Evolutionary conservation across 345 rosid species (phyloP).

Genomic region (Psidium guajava): DNA sequence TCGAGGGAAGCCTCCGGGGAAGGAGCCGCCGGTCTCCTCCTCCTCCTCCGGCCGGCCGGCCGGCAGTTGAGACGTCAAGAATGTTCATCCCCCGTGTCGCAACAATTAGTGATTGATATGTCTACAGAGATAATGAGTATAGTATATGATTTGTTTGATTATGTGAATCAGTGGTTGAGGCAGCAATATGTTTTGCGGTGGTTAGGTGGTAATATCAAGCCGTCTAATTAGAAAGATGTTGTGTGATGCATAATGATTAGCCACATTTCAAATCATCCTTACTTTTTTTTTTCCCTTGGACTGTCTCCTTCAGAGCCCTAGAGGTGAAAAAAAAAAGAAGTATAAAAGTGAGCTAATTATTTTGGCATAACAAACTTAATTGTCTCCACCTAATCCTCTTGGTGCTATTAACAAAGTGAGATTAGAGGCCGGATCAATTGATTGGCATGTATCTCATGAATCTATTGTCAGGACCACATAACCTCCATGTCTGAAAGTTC

Average conservation of each 20-base stretch:
- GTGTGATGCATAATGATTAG: background rate
- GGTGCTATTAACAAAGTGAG: background rate
- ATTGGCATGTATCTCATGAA: background rate
- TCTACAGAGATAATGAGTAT: background rate
- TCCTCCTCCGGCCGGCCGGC: background rate
- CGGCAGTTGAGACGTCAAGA: background rate
- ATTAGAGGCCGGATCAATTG: background rate
- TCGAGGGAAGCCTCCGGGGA: background rate
- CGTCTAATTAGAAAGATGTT: background rate
- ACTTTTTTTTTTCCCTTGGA: background rate
- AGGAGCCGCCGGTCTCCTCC: background rate
- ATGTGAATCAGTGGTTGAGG: background rate
- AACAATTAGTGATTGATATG: background rate
- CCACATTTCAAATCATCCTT: background rate
- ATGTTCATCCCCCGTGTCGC: background rate
- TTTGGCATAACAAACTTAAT: background rate
- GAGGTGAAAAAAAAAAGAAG: background rate
- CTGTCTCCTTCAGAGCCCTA: background rate
- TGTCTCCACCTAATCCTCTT: background rate
- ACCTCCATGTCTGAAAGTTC: background rate
- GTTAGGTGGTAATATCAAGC: conserved; percentile 5
- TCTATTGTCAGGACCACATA: background rate
- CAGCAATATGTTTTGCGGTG: background rate
- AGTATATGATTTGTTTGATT: background rate
- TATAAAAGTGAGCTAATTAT: background rate